Conservation (phyloP, 495 filamentous ascomycete genomes). For the Neurospora africana region DNA sequence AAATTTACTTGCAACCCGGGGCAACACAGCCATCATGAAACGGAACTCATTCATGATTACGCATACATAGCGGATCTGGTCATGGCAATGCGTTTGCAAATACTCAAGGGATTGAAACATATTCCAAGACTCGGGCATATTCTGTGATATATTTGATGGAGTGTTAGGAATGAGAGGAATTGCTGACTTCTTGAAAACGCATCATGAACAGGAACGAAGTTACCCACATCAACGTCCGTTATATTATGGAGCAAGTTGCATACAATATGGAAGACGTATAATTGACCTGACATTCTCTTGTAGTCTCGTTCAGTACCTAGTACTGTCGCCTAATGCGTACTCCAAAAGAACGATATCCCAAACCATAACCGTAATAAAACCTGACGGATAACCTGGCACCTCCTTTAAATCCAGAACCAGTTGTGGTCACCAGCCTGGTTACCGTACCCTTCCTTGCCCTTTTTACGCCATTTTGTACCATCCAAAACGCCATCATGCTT, state of each 20-base stretch:
- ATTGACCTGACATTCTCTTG: neutral
- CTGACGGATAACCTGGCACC: neutral
- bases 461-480: neutral
- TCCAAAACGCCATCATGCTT: neutral
- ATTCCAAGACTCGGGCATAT: neutral
- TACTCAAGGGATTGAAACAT: neutral
- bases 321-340: neutral
- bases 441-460: neutral
- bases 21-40: neutral
- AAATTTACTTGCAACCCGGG: neutral
- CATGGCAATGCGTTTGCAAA: neutral
- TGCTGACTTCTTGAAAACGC: neutral
- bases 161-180: neutral
- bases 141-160: neutral
- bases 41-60: neutral
- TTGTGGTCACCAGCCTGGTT: neutral
- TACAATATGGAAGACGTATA: neutral
- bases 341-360: neutral
- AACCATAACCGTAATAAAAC: neutral
- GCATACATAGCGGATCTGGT: neutral
- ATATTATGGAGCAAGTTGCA: neutral
- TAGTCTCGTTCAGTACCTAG: neutral
- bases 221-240: neutral
- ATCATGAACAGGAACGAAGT: neutral
- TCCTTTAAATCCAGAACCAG: neutral